Percentiles rank a stretch among this genome's conserved stretches.
Conservation (phyloP, 257 asterid species). For the Cinchona pubescens region DNA sequence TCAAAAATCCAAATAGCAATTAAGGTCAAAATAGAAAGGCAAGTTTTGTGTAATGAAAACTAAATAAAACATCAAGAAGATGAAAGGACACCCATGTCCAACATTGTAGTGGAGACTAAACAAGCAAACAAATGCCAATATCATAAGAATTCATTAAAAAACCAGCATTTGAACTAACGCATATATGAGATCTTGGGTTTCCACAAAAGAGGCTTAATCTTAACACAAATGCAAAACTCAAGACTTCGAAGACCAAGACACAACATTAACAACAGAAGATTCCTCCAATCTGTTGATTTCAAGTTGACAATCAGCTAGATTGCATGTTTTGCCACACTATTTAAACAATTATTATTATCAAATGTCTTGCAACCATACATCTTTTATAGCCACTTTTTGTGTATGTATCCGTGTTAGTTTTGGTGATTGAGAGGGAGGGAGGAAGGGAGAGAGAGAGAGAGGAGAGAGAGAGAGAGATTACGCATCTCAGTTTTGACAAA, state of each 20-base stretch:
- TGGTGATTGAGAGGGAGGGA: not conserved
- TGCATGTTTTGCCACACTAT: not conserved
- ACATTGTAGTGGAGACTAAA: not conserved
- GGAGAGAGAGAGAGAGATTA: not conserved
- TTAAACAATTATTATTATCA: not conserved
- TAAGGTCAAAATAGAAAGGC: not conserved
- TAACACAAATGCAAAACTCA: not conserved
- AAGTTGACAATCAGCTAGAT: not conserved
- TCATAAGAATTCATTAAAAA: not conserved
- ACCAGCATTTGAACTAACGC: not conserved
- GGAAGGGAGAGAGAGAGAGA: not conserved
- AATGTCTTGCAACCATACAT: not conserved
- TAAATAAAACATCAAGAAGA: not conserved
- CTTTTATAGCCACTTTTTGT: not conserved
- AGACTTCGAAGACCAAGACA: not conserved
- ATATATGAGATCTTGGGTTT: not conserved
- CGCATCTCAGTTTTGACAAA: not conserved
- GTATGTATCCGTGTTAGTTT: not conserved
- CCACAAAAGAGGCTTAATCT: not conserved
- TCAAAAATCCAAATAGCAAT: slow-evolving; percentile 8
- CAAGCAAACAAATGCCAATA: not conserved
- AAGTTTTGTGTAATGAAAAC: not conserved
- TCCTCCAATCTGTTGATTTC: too few relatives aligned
- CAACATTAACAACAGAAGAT: not conserved
- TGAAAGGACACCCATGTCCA: not conserved